Percentiles rank a stretch among this genome's conserved stretches.
These are phyloP conservation scores for Sanghuangporus weigelae DNA, from an alignment of 1,284 basidiomycete species.

Conservation along the genomic window DNA sequence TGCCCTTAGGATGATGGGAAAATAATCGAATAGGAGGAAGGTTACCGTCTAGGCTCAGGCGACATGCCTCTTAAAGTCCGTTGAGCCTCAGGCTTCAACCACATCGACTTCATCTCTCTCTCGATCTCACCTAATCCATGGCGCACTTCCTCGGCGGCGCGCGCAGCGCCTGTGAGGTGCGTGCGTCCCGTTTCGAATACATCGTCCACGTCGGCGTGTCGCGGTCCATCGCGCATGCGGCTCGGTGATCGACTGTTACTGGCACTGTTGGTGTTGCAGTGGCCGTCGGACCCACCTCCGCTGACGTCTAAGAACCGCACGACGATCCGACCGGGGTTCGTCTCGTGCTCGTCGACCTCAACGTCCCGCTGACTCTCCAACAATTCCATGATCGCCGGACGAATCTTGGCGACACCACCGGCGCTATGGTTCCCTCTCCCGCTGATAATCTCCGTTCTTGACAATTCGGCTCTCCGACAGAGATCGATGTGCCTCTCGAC, in stretches of 20 bases:
- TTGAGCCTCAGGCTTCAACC: background rate
- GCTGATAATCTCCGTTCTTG: conserved; percentile 5
- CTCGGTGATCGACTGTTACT: background rate
- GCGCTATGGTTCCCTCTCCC: conserved; percentile 15
- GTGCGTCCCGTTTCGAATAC: conserved; percentile 8
- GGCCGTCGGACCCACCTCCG: background rate
- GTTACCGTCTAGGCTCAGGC: background rate
- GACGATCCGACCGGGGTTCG: conserved; percentile 13
- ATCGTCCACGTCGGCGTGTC: conserved; percentile 1
- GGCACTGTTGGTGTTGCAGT: background rate
- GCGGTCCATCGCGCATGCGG: background rate
- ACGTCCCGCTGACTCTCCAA: conserved; percentile 3
- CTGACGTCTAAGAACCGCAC: conserved; percentile 4
- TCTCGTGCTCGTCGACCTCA: conserved; percentile 5
- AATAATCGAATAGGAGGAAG: background rate
- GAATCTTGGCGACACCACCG: conserved; percentile 13
- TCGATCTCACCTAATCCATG: conserved; percentile 9
- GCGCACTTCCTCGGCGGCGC: background rate
- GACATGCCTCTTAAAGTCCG: background rate
- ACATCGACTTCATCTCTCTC: conserved; percentile 3
- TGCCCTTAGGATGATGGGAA: background rate
- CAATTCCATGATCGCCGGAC: conserved; percentile 10
- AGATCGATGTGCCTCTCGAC: conserved; percentile 3
- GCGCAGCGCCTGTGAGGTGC: background rate
- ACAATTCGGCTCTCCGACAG: conserved; percentile 2